Percentiles rank a stretch among this genome's conserved stretches.
phyloP scores from a whole-genome alignment of 768 basidiomycete genomes.

The Gyrodon lividus region DNA sequence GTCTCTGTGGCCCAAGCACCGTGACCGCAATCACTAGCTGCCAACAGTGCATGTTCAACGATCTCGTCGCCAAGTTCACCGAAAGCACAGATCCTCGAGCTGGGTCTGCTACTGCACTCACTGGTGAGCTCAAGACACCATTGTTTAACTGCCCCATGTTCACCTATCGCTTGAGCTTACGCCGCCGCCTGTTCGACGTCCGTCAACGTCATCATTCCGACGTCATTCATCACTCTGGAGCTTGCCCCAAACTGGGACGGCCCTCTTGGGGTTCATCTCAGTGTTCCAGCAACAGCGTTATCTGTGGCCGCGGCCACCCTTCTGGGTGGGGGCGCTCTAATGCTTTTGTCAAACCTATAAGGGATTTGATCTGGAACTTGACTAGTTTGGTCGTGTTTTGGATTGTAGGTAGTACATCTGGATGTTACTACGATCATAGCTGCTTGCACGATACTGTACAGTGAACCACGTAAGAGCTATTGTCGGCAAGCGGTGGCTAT shows the following conservation, averaged over 20 bases:
- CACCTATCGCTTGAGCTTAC: constrained; percentile 46
- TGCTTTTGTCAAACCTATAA: constrained; percentile 55
- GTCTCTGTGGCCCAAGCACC: constrained; percentile 51
- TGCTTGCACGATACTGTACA: no score
- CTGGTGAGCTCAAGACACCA: constrained; percentile 39
- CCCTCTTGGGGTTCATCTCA: constrained; percentile 48
- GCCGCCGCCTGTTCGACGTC: constrained; percentile 41
- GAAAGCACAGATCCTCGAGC: constrained; percentile 49
- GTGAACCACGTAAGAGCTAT: no score
- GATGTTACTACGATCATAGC: background rate
- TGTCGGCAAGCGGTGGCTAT: constrained; percentile 22
- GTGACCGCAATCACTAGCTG: constrained; percentile 47
- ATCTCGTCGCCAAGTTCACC: constrained; percentile 50
- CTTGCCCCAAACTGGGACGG: constrained; percentile 62
- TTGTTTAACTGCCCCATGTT: constrained; percentile 6
- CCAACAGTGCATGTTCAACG: constrained; percentile 67
- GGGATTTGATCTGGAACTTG: background rate
- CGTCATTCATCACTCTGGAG: constrained; percentile 40
- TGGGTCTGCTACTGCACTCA: constrained; percentile 59
- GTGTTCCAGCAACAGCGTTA: constrained; percentile 42
- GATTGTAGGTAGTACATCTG: background rate
- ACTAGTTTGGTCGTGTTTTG: background rate
- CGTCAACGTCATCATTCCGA: constrained; percentile 38
- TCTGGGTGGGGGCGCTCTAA: constrained; percentile 48
- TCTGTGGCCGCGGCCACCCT: constrained; percentile 42